A percentile compares a stretch with the other conserved stretches of the same genome.
Conservation (phyloP, 2,329 filamentous ascomycete species). For the Neurospora sp. region DNA sequence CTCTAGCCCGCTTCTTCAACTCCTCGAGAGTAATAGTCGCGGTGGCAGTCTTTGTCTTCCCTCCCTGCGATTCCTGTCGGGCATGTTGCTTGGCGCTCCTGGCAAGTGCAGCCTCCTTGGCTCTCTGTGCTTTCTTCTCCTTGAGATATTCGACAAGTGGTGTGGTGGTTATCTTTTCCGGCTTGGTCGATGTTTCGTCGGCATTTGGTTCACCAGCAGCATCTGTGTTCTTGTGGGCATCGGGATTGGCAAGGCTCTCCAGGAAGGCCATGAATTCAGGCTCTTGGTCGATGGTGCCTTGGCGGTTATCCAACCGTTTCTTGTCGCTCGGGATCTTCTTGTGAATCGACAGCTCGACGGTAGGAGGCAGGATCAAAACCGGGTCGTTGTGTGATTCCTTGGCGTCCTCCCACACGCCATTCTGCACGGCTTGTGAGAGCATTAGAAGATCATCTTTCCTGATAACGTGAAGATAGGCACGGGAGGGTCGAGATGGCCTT, state of each 20-base stretch:
- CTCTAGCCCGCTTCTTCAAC: conserved; percentile 46
- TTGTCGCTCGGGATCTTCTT: conserved; percentile 71
- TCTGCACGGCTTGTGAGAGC: conserved; percentile 62
- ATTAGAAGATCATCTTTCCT: conserved; percentile 56
- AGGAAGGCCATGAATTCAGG: conserved; percentile 92
- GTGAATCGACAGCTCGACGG: conserved; percentile 73
- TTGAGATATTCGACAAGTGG: conserved; percentile 83
- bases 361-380: conserved; percentile 67
- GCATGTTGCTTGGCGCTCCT: conserved; percentile 49
- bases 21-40: conserved; percentile 31
- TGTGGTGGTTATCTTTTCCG: conserved; percentile 66
- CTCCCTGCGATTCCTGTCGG: conserved; percentile 41
- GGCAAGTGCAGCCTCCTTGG: conserved; percentile 45
- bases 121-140: conserved; percentile 78
- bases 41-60: conserved; percentile 34
- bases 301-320: conserved; percentile 68
- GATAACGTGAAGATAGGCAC: conserved; percentile 76
- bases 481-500: conserved; percentile 71
- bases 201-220: conserved; percentile 30
- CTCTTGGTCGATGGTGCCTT: conserved; percentile 94
- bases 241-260: conserved; percentile 69
- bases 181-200: conserved; percentile 38
- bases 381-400: conserved; percentile 64
- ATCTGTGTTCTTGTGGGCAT: conserved; percentile 37
- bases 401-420: conserved; percentile 67